Evolutionary conservation across 257 asterid species (phyloP), one percentile per base, ranked within the genome.

Genomic region (Craterostigma plantagineum): DNA sequence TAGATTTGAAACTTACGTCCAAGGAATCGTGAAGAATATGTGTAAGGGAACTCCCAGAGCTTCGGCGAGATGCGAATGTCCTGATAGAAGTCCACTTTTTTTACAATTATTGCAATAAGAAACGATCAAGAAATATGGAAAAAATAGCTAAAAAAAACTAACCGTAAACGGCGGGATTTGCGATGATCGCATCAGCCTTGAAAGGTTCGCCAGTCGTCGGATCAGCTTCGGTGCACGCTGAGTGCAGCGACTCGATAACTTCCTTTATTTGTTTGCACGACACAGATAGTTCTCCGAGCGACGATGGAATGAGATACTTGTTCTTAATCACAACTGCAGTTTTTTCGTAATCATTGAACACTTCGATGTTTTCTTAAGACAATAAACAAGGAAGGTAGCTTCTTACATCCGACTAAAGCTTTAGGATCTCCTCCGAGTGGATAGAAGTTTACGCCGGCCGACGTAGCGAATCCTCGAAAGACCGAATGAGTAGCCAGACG

Each of bases 111-210:
- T 10, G 14, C 40, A 12, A 9, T 10, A 36, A 9, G 8, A 10
- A 9, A 36, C n/a, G 11, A 3, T 12, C 11, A 36, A 12, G 8
- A 2, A 23, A 23, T 23, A 2, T 9, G 2, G 1, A 16, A 40
- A 11, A n/a, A n/a, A n/a, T n/a, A 16, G 10, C 13, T 7, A 3
- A 2, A 1, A 0, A 7, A 7, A 43, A 72, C 91, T 68, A 56
- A 87, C 99, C 99, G 42, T 90, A 90, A 52, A 95, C 93, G 61
- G 99, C 95, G 63, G 99, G 99, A 61, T 90, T 90, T 46, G 99
- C 96, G 45, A 90, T 79, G 51, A 90, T 90, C 14, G 99, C 96
- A 66, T 90, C 94, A 66, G 95, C 95, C 65, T 70, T 75, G 70
- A 90, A 83, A 53, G 87, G 70, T 58, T 72, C 73, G 34, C 96